These are phyloP conservation scores for Albophoma yamanashiensis DNA, from an alignment of 2,329 filamentous ascomycete species.

Conservation along the genomic window DNA sequence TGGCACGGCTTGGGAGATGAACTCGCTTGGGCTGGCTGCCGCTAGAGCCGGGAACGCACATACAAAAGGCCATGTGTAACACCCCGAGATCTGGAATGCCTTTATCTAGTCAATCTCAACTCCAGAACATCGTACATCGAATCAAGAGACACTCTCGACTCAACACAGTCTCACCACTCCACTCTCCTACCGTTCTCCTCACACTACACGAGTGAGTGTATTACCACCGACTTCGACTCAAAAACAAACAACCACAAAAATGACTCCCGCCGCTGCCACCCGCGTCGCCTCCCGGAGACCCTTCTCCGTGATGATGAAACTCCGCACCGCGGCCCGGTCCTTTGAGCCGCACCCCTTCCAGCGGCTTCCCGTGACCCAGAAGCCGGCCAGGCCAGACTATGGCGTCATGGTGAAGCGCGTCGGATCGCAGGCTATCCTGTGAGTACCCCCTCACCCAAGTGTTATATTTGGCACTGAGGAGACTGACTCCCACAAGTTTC, in stretches of 20 bases:
- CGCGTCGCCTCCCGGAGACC: slow-evolving; percentile 19
- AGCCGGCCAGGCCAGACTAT: slow-evolving; percentile 19
- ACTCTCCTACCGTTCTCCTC: neutral
- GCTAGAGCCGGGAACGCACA: neutral
- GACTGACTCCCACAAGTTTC: slow-evolving; percentile 14
- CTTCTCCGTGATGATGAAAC: slow-evolving; percentile 21
- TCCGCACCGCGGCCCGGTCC: slow-evolving; percentile 20
- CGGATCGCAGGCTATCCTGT: slow-evolving; percentile 20
- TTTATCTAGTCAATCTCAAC: neutral
- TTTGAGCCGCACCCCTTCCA: slow-evolving; percentile 26
- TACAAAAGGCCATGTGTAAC: neutral
- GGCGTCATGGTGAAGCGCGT: slow-evolving; percentile 18
- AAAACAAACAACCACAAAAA: slow-evolving; percentile 1
- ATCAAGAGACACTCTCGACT: neutral
- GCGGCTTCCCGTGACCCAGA: slow-evolving; percentile 16
- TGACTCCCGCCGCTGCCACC: slow-evolving; percentile 17
- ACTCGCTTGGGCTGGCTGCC: neutral
- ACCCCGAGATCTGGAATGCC: neutral
- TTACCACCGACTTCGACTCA: neutral
- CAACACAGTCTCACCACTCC: neutral
- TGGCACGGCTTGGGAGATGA: neutral
- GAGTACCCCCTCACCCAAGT: slow-evolving; percentile 10
- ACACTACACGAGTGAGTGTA: neutral
- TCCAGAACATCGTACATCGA: neutral
- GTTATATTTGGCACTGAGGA: neutral